phyloP scores from a whole-genome alignment of 73 alveolate species.

The Paramecium sexaurelia region DNA sequence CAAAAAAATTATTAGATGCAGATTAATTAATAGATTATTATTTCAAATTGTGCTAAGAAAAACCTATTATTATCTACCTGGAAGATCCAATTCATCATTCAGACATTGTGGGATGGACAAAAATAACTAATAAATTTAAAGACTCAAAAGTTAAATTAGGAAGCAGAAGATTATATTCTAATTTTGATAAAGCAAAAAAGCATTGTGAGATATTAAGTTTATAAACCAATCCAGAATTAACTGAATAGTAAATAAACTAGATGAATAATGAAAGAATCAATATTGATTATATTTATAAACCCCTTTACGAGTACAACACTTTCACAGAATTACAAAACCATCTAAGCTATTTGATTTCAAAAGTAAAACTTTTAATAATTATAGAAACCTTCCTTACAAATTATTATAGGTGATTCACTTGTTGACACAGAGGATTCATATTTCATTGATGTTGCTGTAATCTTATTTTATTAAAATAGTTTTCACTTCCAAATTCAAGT shows the following conservation, averaged over 20 bases:
- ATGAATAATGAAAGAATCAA: constrained; percentile 27
- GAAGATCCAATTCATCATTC: constrained; percentile 37
- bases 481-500: background rate
- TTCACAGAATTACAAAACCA: background rate
- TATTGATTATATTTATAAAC: background rate
- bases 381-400: background rate
- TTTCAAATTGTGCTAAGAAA: constrained; percentile 61
- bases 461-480: background rate
- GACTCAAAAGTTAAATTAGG: constrained; percentile 36
- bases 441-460: constrained; percentile 43
- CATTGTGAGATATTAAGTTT: background rate
- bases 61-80: constrained; percentile 47
- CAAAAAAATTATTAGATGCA: constrained; percentile 65
- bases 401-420: background rate
- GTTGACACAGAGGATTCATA: constrained; percentile 29
- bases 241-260: background rate
- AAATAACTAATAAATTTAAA: constrained; percentile 27
- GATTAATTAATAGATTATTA: constrained; percentile 61
- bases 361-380: background rate
- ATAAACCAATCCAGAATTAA: constrained; percentile 28
- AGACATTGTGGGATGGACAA: constrained; percentile 63
- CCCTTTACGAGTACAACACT: background rate
- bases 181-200: background rate
- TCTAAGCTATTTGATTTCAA: background rate
- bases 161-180: constrained; percentile 32